Evolutionary conservation across 2,329 filamentous ascomycete genomes (phyloP).

Genomic region (Emmonsiellopsis sp.): DNA sequence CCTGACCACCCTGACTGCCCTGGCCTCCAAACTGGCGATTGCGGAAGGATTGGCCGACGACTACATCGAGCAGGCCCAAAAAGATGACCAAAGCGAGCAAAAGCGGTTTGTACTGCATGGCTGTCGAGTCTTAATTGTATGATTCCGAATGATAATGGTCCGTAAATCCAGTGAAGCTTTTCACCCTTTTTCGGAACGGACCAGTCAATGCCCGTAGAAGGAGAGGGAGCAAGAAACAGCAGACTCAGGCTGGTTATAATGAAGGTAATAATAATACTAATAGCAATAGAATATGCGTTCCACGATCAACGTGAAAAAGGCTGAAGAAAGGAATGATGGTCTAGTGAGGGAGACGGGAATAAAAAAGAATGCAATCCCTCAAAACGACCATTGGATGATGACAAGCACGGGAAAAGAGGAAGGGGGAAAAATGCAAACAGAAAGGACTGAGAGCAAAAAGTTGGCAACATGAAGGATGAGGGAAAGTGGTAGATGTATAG

Average conservation of each 20-base stretch:
- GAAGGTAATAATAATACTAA: constrained; percentile 2
- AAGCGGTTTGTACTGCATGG: constrained; percentile 6
- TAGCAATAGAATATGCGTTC: constrained; percentile 4
- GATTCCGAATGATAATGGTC: neutral
- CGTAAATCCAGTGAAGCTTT: neutral
- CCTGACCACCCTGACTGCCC: neutral
- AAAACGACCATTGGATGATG: constrained; percentile 6
- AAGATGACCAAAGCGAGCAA: constrained; percentile 6
- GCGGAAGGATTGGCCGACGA: neutral
- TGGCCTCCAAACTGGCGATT: neutral
- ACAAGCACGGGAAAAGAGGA: constrained; percentile 7
- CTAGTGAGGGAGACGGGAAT: constrained; percentile 9
- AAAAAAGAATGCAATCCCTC: constrained; percentile 15
- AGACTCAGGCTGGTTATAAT: constrained; percentile 2
- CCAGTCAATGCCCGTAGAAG: neutral
- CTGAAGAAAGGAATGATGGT: constrained; percentile 1
- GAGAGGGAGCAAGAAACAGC: neutral
- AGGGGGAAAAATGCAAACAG: constrained; percentile 4
- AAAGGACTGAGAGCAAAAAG: constrained; percentile 8
- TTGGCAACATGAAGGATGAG: neutral
- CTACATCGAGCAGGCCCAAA: constrained; percentile 2
- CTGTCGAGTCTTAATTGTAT: neutral
- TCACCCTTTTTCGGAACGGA: neutral
- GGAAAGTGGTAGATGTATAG: constrained; percentile 1
- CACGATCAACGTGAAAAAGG: constrained; percentile 17